Conservation (phyloP, 129 eudicot genomes). For the Saussurea involucrata region DNA sequence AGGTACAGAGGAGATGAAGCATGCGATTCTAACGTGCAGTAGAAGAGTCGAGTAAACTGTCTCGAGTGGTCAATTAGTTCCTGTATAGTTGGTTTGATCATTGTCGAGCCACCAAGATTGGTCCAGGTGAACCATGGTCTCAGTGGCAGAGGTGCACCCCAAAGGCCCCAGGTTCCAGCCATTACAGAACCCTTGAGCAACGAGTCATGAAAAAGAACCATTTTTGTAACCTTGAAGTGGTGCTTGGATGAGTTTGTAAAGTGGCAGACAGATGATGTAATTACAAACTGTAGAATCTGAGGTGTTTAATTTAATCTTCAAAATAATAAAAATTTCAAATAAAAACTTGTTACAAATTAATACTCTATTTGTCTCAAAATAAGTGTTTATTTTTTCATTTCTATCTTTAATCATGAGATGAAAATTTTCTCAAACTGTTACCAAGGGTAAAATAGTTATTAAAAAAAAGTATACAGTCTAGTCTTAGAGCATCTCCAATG, state of each 20-base stretch:
- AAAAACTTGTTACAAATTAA: no score
- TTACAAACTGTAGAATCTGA: background rate
- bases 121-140: constrained; percentile 15
- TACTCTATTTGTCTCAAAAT: no score
- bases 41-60: constrained; percentile 39
- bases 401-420: no score
- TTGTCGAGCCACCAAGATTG: background rate
- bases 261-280: background rate
- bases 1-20: constrained; percentile 72
- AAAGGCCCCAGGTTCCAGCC: background rate
- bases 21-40: constrained; percentile 64
- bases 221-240: constrained; percentile 11
- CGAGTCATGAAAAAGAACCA: background rate
- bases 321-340: no score
- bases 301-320: no score
- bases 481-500: no score
- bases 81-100: constrained; percentile 15
- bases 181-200: background rate
- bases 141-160: background rate
- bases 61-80: background rate
- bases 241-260: constrained; percentile 13
- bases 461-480: no score
- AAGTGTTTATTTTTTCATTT: no score
- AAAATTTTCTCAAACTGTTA: no score
- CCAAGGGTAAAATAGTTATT: no score